Evolutionary conservation across 768 basidiomycete genomes (phyloP).

Genomic region (Favolaschia claudopus): DNA sequence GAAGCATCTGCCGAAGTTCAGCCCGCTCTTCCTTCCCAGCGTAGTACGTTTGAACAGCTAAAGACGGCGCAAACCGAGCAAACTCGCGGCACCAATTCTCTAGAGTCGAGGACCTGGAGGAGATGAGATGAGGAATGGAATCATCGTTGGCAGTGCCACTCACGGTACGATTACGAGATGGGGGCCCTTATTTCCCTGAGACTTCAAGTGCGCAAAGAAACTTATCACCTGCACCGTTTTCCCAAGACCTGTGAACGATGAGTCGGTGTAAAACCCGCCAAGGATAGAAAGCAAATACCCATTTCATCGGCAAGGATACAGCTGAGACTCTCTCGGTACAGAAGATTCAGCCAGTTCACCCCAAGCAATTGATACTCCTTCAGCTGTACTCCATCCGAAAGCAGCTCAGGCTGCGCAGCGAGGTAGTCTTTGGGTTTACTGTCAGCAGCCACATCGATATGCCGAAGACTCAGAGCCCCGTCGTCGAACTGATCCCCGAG

Average conservation of each 20-base stretch:
- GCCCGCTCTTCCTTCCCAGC: slow-evolving; percentile 89
- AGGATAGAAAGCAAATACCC: slow-evolving; percentile 58
- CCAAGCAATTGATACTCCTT: slow-evolving; percentile 98
- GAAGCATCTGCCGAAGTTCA: slow-evolving; percentile 73
- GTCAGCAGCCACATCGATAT: slow-evolving; percentile 50
- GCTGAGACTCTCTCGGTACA: slow-evolving; percentile 81
- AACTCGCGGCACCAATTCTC: slow-evolving; percentile 99
- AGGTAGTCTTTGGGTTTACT: slow-evolving; percentile 70
- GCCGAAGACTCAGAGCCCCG: slow-evolving; percentile 66
- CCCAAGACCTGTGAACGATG: slow-evolving; percentile 78
- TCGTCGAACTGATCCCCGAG: slow-evolving; percentile 55
- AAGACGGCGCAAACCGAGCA: slow-evolving; percentile 84
- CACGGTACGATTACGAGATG: slow-evolving; percentile 96
- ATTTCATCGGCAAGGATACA: slow-evolving; percentile 99
- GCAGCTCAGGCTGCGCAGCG: slow-evolving; percentile 71
- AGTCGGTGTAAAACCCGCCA: slow-evolving; percentile 18
- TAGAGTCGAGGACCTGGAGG: slow-evolving; percentile 84
- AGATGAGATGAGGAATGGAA: slow-evolving; percentile 2
- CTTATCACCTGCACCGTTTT: slow-evolving; percentile 99
- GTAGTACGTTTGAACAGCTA: slow-evolving; percentile 92
- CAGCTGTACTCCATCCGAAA: slow-evolving; percentile 73
- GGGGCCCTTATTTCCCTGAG: slow-evolving; percentile 79
- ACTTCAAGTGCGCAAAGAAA: slow-evolving; percentile 90
- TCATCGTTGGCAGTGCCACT: slow-evolving; percentile 51
- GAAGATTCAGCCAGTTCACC: slow-evolving; percentile 94